A percentile compares a stretch with the other conserved stretches of the same genome.
Conservation (phyloP, 2,329 filamentous ascomycete species). For the Mycosphaerelloides madeirae region DNA sequence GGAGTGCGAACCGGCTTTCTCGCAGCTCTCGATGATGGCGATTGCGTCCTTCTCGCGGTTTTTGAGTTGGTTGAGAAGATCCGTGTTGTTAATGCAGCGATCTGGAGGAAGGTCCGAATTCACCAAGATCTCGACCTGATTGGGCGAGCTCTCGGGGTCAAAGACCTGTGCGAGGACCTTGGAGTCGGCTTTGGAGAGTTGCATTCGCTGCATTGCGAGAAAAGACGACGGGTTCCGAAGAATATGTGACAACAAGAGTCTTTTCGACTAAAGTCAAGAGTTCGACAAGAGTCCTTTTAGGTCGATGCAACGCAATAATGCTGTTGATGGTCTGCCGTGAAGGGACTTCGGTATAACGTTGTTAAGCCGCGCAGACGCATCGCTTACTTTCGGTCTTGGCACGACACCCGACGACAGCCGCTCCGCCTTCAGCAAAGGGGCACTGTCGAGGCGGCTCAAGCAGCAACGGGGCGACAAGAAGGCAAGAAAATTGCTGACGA, state of each 20-base stretch:
- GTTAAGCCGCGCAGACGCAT: no score
- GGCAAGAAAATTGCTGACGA: neutral
- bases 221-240: neutral
- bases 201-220: constrained; percentile 11
- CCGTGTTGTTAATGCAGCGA: constrained; percentile 15
- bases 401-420: no score
- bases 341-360: no score
- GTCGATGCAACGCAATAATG: no score
- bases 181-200: constrained; percentile 35
- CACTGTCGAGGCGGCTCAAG: no score
- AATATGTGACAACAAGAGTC: no score
- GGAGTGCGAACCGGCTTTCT: constrained; percentile 10
- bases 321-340: no score
- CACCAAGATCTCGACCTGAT: constrained; percentile 21
- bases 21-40: constrained; percentile 23
- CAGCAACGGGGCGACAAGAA: no score
- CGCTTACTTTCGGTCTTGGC: no score
- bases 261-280: no score
- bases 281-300: no score
- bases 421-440: no score
- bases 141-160: constrained; percentile 27
- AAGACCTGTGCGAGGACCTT: constrained; percentile 43
- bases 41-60: constrained; percentile 25
- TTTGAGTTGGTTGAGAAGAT: constrained; percentile 17
- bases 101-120: constrained; percentile 24